Percentiles rank a stretch among this genome's conserved stretches.
phyloP scores from a whole-genome alignment of 306 rosid genomes.

The Hylodesmum podocarpum region DNA sequence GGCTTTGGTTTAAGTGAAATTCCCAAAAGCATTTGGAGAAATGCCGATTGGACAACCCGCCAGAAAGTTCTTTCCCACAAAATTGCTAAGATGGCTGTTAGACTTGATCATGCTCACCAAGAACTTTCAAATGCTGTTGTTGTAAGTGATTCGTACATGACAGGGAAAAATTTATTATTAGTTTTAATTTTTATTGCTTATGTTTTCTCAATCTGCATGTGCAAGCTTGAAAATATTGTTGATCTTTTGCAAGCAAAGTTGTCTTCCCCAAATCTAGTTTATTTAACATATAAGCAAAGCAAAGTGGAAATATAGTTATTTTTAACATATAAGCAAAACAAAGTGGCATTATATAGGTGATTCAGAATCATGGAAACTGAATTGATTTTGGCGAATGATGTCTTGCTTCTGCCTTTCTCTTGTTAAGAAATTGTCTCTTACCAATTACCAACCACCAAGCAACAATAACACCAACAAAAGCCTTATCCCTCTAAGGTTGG shows the following conservation, averaged over 20 bases:
- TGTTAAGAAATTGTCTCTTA: not conserved
- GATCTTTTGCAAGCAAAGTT: not conserved
- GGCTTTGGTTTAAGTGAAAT: conserved; percentile 98
- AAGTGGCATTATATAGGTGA: not conserved
- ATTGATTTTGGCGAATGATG: not conserved
- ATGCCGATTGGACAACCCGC: conserved; percentile 87
- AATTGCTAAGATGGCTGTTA: conserved; percentile 95
- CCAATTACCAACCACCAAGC: too few species aligned
- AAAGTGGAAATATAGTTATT: not conserved
- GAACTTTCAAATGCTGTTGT: conserved; percentile 95
- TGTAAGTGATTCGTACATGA: conserved; percentile 45
- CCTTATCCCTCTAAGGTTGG: too few species aligned
- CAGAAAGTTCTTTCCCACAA: conserved; percentile 96
- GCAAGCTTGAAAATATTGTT: not conserved
- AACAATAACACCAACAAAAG: not conserved
- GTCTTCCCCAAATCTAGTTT: conserved; percentile 2
- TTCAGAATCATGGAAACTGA: not conserved
- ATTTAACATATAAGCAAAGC: not conserved
- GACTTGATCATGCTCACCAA: conserved; percentile 93
- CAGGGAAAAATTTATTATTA: not conserved
- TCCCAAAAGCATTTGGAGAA: conserved; percentile 86
- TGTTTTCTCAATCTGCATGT: not conserved
- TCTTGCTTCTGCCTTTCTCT: not conserved
- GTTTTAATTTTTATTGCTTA: not conserved
- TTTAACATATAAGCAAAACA: not conserved